Conservation (phyloP, 306 rosid species). For the Alnus glutinosa region DNA sequence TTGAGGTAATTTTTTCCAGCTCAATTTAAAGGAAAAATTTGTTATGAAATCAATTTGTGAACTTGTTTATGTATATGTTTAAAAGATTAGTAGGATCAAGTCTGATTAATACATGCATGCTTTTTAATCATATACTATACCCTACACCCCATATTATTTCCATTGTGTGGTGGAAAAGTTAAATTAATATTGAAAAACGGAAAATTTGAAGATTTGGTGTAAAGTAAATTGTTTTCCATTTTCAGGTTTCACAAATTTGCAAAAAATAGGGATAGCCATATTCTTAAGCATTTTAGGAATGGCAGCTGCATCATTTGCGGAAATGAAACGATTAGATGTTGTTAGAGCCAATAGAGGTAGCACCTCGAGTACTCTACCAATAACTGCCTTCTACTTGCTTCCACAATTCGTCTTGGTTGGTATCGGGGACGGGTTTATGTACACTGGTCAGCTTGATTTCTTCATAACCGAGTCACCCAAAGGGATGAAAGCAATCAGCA, state of each 20-base stretch:
- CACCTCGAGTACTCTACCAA: not conserved
- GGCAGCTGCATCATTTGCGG: conserved; percentile 2
- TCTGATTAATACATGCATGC: too few species aligned
- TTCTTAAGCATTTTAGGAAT: not conserved
- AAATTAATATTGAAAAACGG: too few species aligned
- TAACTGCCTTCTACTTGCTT: not conserved
- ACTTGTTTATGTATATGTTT: too few species aligned
- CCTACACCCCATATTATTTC: too few species aligned
- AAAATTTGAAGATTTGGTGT: too few species aligned
- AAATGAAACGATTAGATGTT: not conserved
- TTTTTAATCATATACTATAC: too few species aligned
- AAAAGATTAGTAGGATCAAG: too few species aligned
- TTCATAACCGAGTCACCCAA: not conserved
- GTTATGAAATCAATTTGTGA: too few species aligned
- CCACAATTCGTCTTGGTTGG: conserved; percentile 17
- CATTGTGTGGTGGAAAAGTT: too few species aligned
- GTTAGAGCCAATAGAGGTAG: not conserved
- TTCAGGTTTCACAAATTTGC: conserved; percentile 6
- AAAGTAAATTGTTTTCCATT: not conserved
- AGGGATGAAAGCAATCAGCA: conserved; percentile 3
- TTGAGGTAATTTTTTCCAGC: too few species aligned
- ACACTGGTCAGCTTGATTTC: not conserved
- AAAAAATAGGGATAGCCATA: not conserved
- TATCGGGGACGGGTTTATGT: not conserved
- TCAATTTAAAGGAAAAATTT: too few species aligned